Conservation (phyloP, 148 eudicot species). For the Polygonum maritimum region DNA sequence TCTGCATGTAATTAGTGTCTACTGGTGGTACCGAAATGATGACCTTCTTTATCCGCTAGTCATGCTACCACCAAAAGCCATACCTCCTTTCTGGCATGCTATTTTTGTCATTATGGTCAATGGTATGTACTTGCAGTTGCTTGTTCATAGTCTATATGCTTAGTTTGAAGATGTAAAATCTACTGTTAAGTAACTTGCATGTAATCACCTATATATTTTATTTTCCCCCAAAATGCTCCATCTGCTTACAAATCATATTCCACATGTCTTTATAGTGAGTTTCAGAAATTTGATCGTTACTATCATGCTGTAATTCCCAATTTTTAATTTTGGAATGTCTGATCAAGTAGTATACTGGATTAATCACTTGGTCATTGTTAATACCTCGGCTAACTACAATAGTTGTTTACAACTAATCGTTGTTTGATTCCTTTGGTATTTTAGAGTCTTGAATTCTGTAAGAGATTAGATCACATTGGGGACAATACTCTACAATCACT, state of each 20-base stretch:
- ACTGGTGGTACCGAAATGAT: slow-evolving; percentile 87
- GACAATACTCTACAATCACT: neutral
- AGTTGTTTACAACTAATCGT: neutral
- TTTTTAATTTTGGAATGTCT: neutral
- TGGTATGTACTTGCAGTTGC: slow-evolving; percentile 20
- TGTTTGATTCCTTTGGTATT: neutral
- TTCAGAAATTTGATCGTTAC: neutral
- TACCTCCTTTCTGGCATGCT: slow-evolving; percentile 98
- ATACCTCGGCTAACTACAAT: neutral
- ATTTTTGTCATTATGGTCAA: slow-evolving; percentile 51
- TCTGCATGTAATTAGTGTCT: slow-evolving; percentile 77
- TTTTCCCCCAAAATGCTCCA: neutral
- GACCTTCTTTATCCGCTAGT: slow-evolving; percentile 68
- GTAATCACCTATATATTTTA: neutral
- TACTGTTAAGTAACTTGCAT: neutral
- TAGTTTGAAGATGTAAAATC: neutral
- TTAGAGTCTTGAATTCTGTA: neutral
- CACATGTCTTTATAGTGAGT: neutral
- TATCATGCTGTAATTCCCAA: neutral
- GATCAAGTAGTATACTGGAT: neutral
- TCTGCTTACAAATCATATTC: neutral
- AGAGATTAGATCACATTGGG: neutral
- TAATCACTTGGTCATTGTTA: neutral
- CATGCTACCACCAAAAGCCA: slow-evolving; percentile 88
- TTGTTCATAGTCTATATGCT: neutral